Conservation (phyloP, 2,329 filamentous ascomycete genomes). For the Rugonectria rugulosa region DNA sequence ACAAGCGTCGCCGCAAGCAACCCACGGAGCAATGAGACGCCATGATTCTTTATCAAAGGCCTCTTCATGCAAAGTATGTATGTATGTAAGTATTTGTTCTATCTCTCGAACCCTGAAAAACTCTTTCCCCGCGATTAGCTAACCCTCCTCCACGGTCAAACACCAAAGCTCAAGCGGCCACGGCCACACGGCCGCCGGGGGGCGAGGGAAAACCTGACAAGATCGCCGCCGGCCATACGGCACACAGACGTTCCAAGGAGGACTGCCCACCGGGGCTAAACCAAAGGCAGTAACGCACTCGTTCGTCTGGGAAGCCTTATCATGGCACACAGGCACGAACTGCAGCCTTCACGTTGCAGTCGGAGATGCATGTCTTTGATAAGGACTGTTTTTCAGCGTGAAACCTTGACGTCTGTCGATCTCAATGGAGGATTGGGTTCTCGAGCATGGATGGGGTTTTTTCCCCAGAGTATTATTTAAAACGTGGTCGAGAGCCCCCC, state of each 20-base stretch:
- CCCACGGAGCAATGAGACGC: background rate
- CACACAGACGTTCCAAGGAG: background rate
- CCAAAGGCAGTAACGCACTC: background rate
- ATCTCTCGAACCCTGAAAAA: background rate
- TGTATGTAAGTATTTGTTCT: background rate
- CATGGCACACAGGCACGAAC: background rate
- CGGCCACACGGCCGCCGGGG: too few species aligned
- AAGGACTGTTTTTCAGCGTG: background rate
- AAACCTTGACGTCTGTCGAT: background rate
- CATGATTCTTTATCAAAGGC: constrained; percentile 2
- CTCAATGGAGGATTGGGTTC: background rate
- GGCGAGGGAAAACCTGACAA: too few species aligned
- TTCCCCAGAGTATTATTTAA: background rate
- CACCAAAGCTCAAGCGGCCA: background rate
- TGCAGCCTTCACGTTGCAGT: background rate
- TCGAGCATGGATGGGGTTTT: background rate
- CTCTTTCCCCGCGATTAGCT: background rate
- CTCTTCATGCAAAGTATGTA: background rate
- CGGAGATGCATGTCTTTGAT: constrained; percentile 2
- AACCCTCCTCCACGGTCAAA: background rate
- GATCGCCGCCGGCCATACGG: constrained; percentile 9
- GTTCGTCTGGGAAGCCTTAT: background rate
- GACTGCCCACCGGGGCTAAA: constrained; percentile 4
- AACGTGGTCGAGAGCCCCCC: background rate
- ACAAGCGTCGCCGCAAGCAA: background rate